These are phyloP conservation scores for Gossypium lobatum DNA, from an alignment of 441 rosid genomes.

Conservation along the genomic window DNA sequence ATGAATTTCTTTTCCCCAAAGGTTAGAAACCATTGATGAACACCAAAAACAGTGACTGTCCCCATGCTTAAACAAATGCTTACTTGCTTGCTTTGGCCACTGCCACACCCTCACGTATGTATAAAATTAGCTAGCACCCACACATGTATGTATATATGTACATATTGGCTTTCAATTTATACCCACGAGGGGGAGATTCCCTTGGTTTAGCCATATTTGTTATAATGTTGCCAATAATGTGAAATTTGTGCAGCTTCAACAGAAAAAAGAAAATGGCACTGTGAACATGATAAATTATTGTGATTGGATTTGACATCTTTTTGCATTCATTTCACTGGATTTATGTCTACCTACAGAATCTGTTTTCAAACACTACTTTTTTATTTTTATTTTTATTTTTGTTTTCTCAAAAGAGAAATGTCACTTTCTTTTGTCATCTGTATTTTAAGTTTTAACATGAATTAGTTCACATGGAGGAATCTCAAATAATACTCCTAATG, in stretches of 20 bases:
- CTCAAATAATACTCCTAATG: neutral
- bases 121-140: neutral
- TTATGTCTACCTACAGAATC: neutral
- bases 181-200: conserved; percentile 35
- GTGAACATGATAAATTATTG: neutral
- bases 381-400: neutral
- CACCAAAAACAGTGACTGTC: conserved; percentile 10
- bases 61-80: neutral
- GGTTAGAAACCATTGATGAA: neutral
- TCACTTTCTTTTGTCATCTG: neutral
- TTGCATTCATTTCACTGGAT: neutral
- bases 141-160: neutral
- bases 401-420: neutral
- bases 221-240: neutral
- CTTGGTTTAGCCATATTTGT: conserved; percentile 32
- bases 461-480: neutral
- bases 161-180: neutral
- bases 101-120: neutral
- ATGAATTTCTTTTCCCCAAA: neutral
- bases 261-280: neutral
- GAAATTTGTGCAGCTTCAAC: conserved; percentile 3
- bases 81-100: neutral
- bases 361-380: neutral
- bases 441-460: neutral
- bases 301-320: conserved; percentile 12